These are phyloP conservation scores for Calonectria pteridis DNA, from an alignment of 2,329 filamentous ascomycete species.

Conservation along the genomic window DNA sequence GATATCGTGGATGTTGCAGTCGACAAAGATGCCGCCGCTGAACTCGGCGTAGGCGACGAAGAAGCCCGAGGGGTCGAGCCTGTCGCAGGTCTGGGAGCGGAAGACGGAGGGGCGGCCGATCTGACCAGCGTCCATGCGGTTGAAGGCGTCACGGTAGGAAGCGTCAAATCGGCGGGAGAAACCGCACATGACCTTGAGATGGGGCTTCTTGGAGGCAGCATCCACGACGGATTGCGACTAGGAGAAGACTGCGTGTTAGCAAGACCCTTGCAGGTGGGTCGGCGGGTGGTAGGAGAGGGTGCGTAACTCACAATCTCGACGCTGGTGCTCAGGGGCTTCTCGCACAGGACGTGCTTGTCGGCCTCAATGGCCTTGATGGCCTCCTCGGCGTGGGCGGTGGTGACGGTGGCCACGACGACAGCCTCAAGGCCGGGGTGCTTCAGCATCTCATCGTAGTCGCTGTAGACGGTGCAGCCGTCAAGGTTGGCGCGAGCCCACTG, in stretches of 20 bases:
- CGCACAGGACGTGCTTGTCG: slow-evolving; percentile 44
- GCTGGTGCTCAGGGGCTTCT: slow-evolving; percentile 44
- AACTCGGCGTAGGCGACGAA: slow-evolving; percentile 76
- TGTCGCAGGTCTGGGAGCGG: slow-evolving; percentile 77
- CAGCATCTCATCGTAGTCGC: slow-evolving; percentile 43
- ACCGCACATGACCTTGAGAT: slow-evolving; percentile 72
- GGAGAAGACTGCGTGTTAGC: slow-evolving; percentile 11
- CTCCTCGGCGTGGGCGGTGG: slow-evolving; percentile 43
- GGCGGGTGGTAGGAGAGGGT: background rate
- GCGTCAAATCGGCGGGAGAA: slow-evolving; percentile 67
- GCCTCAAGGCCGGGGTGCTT: slow-evolving; percentile 44
- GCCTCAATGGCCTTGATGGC: slow-evolving; percentile 45
- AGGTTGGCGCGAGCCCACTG: slow-evolving; percentile 41
- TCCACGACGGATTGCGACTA: slow-evolving; percentile 72
- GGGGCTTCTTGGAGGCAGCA: slow-evolving; percentile 65
- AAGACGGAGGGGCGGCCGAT: slow-evolving; percentile 73
- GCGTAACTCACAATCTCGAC: slow-evolving; percentile 65
- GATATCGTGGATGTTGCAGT: slow-evolving; percentile 79
- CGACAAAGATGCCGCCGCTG: slow-evolving; percentile 77
- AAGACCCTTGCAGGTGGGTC: background rate
- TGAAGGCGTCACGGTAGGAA: slow-evolving; percentile 72
- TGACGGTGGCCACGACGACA: slow-evolving; percentile 43
- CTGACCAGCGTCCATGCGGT: slow-evolving; percentile 62
- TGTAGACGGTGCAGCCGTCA: slow-evolving; percentile 40
- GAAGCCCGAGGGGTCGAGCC: slow-evolving; percentile 74